A percentile compares a stretch with the other conserved stretches of the same genome.
Conservation (phyloP, 163 green algal genomes). For the Botryococcus braunii region DNA sequence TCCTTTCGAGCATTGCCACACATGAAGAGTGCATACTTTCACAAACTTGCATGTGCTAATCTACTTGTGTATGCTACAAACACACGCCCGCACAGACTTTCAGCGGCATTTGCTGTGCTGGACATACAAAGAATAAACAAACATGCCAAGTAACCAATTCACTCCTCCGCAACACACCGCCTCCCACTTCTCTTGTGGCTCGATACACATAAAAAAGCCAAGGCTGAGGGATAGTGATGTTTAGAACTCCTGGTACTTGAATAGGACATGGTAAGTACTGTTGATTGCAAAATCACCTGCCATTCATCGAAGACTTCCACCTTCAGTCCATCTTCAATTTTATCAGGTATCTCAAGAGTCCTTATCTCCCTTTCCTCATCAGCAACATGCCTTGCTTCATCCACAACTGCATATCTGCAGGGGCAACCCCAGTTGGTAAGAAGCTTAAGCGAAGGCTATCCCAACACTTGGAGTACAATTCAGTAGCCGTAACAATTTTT, state of each 20-base stretch:
- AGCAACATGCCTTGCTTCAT: conserved; percentile 33
- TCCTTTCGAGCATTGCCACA: no score
- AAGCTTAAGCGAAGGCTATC: no score
- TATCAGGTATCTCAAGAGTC: conserved; percentile 31
- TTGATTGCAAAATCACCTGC: conserved; percentile 4
- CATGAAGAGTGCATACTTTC: no score
- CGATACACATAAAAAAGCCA: no score
- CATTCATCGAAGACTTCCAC: conserved; percentile 29
- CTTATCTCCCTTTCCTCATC: conserved; percentile 28
- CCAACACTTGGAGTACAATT: no score
- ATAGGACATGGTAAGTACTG: background rate
- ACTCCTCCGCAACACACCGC: background rate
- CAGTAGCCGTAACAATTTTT: no score
- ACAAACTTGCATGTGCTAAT: no score
- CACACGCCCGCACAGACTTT: no score
- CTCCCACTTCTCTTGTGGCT: background rate
- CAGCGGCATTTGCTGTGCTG: background rate
- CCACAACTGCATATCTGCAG: conserved; percentile 52
- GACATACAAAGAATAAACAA: background rate
- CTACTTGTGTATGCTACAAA: no score
- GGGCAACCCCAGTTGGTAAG: no score
- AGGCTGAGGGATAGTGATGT: no score
- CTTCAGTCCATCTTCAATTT: conserved; percentile 30
- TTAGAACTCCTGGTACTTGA: no score
- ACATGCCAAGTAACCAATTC: background rate